phyloP scores from a whole-genome alignment of 2,329 filamentous ascomycete genomes.

The Salinomyces thailandicus region DNA sequence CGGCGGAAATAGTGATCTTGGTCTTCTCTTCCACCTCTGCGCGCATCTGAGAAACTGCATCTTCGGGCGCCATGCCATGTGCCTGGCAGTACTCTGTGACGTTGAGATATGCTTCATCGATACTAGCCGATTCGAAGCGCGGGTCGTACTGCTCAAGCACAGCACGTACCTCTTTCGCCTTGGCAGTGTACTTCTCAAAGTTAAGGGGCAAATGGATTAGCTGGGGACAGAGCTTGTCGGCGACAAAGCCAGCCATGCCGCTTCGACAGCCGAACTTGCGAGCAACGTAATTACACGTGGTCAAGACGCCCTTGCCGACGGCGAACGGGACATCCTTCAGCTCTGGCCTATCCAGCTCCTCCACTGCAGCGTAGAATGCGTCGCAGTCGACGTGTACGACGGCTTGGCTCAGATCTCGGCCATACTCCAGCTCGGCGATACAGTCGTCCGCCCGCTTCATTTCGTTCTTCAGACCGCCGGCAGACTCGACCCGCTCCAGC shows the following conservation, averaged over 20 bases:
- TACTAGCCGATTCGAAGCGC: conserved; percentile 83
- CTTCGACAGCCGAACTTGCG: conserved; percentile 82
- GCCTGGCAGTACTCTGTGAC: conserved; percentile 72
- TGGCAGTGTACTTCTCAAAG: conserved; percentile 82
- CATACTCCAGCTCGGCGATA: conserved; percentile 66
- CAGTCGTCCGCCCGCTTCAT: conserved; percentile 68
- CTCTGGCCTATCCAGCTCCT: conserved; percentile 64
- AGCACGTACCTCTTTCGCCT: conserved; percentile 75
- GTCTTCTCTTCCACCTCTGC: conserved; percentile 64
- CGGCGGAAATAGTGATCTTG: conserved; percentile 81
- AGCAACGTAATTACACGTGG: conserved; percentile 78
- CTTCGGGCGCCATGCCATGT: conserved; percentile 57
- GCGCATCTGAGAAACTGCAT: conserved; percentile 68
- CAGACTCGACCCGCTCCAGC: conserved; percentile 59
- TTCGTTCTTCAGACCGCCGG: conserved; percentile 51
- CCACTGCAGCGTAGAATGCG: conserved; percentile 93
- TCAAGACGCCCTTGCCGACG: conserved; percentile 64
- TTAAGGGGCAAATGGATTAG: conserved; percentile 74
- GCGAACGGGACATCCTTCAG: conserved; percentile 81
- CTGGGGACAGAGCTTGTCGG: conserved; percentile 83
- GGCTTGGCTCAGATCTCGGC: conserved; percentile 69
- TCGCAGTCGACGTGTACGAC: conserved; percentile 94
- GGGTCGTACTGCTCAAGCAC: conserved; percentile 82
- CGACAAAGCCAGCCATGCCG: conserved; percentile 93
- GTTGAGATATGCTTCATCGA: conserved; percentile 94